Base-by-base conservation (phyloP, 2,329 filamentous ascomycete species). In the Fusarium sarcochroum region DNA sequence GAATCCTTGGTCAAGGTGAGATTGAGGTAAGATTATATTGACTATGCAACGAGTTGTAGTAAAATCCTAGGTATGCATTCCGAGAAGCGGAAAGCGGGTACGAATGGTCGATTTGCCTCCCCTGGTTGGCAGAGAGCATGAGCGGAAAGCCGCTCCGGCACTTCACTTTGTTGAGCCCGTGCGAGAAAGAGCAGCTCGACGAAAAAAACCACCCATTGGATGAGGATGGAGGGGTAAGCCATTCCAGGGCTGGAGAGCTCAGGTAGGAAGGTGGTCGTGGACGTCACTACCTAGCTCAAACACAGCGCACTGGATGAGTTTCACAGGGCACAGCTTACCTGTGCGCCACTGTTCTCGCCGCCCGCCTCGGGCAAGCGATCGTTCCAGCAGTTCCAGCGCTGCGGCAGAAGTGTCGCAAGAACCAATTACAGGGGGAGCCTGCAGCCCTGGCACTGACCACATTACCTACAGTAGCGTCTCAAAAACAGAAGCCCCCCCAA, bases 381-480 rank as follows among this genome's bases (percentile, higher is more conserved):
- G 58, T 63, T 68, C 69, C 59, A 66, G 63, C 50, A 59, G 53
- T 67, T 63, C 52, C 65, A 69, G 30, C 50, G 18, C 41, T 46
- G 41, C 27, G 53, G 54, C 57, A 51, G 40, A 69, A 32, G 49
- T 47, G 52, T 30, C 54, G 41, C 63, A 59, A 42, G 52, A 59
- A 38, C 70, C 70, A 73, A 73, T 73, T 73, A 63, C 63, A 70
- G 55, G 52, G 49, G 34, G 37, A 60, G 30, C 48, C 56, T 57
- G 41, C 35, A 47, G 41, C 57, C 53, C 66, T 69, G 53, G 45
- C 59, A 27, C 45, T 55, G 53, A 49, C 58, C 38, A 71, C 70
- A 56, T 62, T 72, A 30, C 27, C 27, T 30, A 30, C 27, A 30
- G 27, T 13, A 72, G 70, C 65, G 70, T 61, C 70, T 72, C 67